A percentile compares a stretch with the other conserved stretches of the same genome.
phyloP scores from a whole-genome alignment of 2,329 filamentous ascomycete species.

The Penicillium glabrum region DNA sequence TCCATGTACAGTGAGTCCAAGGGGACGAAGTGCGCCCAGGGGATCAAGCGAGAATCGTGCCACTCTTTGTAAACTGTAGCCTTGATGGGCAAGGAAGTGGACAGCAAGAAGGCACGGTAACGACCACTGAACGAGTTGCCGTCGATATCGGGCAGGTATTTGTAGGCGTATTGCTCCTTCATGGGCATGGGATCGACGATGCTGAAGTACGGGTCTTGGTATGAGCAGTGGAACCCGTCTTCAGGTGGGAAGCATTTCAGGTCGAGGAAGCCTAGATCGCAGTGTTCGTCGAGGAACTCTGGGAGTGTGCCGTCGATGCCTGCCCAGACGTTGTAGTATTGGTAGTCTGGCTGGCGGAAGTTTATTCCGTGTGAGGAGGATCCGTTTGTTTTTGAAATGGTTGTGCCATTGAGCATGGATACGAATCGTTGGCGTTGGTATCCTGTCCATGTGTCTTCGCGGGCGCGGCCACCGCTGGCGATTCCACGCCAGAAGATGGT shows the following conservation, averaged over 20 bases:
- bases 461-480: slow-evolving; percentile 50
- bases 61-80: slow-evolving; percentile 76
- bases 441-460: slow-evolving; percentile 62
- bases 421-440: slow-evolving; percentile 77
- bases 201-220: slow-evolving; percentile 44
- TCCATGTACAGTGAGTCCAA: slow-evolving; percentile 54
- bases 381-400: slow-evolving; percentile 52
- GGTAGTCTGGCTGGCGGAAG: slow-evolving; percentile 33
- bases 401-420: slow-evolving; percentile 68
- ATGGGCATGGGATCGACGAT: slow-evolving; percentile 28
- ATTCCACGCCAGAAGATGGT: slow-evolving; percentile 49
- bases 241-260: slow-evolving; percentile 45
- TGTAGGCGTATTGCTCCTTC: slow-evolving; percentile 47
- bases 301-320: slow-evolving; percentile 29
- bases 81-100: slow-evolving; percentile 72
- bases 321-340: slow-evolving; percentile 44
- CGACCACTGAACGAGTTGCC: slow-evolving; percentile 71
- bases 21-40: slow-evolving; percentile 54
- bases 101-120: slow-evolving; percentile 68
- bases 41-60: slow-evolving; percentile 60
- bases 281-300: slow-evolving; percentile 41
- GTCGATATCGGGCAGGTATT: slow-evolving; percentile 75
- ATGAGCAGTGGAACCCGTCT: slow-evolving; percentile 44
- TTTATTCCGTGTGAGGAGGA: slow-evolving; percentile 30
- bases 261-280: slow-evolving; percentile 45